Evolutionary conservation across 2,329 filamentous ascomycete species (phyloP), one percentile per base, ranked within the genome.

Genomic region (Colletotrichum trifolii): DNA sequence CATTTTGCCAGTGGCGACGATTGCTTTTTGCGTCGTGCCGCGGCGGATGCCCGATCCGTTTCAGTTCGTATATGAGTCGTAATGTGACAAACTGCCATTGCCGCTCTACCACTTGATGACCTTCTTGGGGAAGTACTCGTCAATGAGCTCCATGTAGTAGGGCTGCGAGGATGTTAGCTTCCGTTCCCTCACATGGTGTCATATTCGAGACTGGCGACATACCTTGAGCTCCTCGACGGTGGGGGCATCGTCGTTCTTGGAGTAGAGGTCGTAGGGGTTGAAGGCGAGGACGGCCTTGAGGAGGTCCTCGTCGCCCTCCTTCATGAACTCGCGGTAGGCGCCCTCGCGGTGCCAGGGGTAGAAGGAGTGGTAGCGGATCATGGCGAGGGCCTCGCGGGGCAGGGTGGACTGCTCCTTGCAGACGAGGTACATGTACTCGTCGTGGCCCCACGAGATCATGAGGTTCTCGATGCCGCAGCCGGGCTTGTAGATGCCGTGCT

Each of bases 341-440:
- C 90, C 90, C 76, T 91, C 89, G 67, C 85, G 87, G 79, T 97
- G 94, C 94, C 93, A 97, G 13, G 94, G 90, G 79, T 97, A 97
- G 80, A 97, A 97, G 6, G 89, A 93, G 80, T 97, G 94, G 79
- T 96, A 97, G 60, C 94, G 85, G 76, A 97, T 96, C 92, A 97
- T 97, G 66, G 93, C 94, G 10, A 97, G 85, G 0, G 91, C 91
- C 84, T 97, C 93, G 50, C 86, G 84, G 0, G 94, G 94, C 47
- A 97, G 84, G 0, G 82, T 90, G 53, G 87, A 90, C 82, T 97
- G 93, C 68, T 91, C 90, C 82, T 93, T 94, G 78, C 92, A 88
- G 67, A 97, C 89, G 73, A 93, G 89, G 82, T 97, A 97, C 50
- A 95, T 83, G 78, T 94, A 94, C 81, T 95, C 92, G 75, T 95